Evolutionary conservation across 1,284 basidiomycete species (phyloP).

Genomic region (Vanrija sp.): DNA sequence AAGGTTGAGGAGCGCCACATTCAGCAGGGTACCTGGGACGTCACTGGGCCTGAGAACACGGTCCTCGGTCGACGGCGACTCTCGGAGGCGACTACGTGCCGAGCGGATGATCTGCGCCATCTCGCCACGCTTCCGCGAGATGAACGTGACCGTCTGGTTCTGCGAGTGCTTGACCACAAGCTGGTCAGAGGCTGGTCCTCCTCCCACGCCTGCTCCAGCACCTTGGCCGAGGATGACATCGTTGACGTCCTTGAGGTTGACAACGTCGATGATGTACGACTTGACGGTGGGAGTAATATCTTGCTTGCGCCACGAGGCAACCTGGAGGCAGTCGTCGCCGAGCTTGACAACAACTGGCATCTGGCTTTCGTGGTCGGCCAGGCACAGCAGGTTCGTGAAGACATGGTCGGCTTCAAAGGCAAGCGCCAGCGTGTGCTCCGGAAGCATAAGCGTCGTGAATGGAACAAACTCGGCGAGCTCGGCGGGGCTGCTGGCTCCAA

Average conservation of each 20-base stretch:
- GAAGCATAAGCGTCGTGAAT: slow-evolving; percentile 51
- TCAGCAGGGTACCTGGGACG: slow-evolving; percentile 74
- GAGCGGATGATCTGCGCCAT: slow-evolving; percentile 56
- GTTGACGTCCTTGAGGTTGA: slow-evolving; percentile 60
- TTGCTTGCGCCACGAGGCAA: slow-evolving; percentile 44
- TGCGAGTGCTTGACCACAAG: slow-evolving; percentile 66
- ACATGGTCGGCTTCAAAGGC: slow-evolving; percentile 43
- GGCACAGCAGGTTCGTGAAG: slow-evolving; percentile 37
- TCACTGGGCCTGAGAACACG: slow-evolving; percentile 73
- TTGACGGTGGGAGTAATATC: slow-evolving; percentile 34
- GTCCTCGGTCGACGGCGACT: slow-evolving; percentile 56
- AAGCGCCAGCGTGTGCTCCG: slow-evolving; percentile 40
- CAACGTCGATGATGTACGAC: slow-evolving; percentile 45
- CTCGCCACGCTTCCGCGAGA: slow-evolving; percentile 56
- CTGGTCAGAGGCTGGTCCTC: slow-evolving; percentile 68
- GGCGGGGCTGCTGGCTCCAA: slow-evolving; percentile 51
- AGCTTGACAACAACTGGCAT: slow-evolving; percentile 44
- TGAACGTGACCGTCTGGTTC: slow-evolving; percentile 36
- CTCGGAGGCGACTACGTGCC: slow-evolving; percentile 33
- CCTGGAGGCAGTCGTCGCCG: slow-evolving; percentile 39
- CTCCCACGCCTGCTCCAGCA: slow-evolving; percentile 55
- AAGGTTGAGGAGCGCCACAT: slow-evolving; percentile 73
- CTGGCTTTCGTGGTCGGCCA: slow-evolving; percentile 44
- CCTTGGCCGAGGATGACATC: slow-evolving; percentile 60
- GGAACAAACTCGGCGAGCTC: slow-evolving; percentile 74